Percentiles rank a stretch among this genome's conserved stretches.
These are phyloP conservation scores for Monosporascus sp. DNA, from an alignment of 2,329 filamentous ascomycete species.

Conservation along the genomic window DNA sequence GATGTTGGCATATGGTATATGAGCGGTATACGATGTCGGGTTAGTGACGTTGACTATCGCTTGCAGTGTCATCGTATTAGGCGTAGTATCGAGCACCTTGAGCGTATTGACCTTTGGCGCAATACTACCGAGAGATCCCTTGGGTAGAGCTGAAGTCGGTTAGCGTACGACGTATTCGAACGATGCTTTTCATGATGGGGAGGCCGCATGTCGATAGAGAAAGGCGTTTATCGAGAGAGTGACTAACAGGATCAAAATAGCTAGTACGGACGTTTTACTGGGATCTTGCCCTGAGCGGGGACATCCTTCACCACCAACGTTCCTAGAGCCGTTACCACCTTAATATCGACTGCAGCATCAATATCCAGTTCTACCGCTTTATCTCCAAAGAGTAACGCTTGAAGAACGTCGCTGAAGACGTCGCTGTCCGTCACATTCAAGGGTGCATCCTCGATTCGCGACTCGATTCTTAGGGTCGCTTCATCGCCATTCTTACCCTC, in stretches of 20 bases:
- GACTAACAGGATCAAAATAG: conserved; percentile 43
- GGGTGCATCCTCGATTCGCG: conserved; percentile 71
- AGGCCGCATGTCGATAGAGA: conserved; percentile 14
- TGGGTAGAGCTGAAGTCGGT: conserved; percentile 50
- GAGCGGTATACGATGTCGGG: conserved; percentile 78
- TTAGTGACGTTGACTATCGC: conserved; percentile 81
- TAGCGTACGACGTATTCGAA: conserved; percentile 21
- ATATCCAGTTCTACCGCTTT: conserved; percentile 67
- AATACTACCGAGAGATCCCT: conserved; percentile 42
- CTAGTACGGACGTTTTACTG: conserved; percentile 84
- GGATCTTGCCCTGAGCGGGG: conserved; percentile 78
- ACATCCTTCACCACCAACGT: conserved; percentile 76
- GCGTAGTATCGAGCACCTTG: conserved; percentile 66
- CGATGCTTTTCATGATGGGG: conserved; percentile 6
- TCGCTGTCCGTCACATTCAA: conserved; percentile 76
- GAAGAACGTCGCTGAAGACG: conserved; percentile 75
- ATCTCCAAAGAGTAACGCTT: conserved; percentile 70
- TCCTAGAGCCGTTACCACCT: conserved; percentile 76
- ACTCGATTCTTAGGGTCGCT: conserved; percentile 66
- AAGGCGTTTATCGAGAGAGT: conserved; percentile 17
- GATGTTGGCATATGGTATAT: conserved; percentile 74
- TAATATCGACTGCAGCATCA: conserved; percentile 75
- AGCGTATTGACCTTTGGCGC: conserved; percentile 66
- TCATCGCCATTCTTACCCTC: conserved; percentile 51
- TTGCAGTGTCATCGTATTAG: conserved; percentile 64